Percentiles rank a stretch among this genome's conserved stretches.
Conservation (phyloP, 75 land plant genomes). For the Azolla pinnata region DNA sequence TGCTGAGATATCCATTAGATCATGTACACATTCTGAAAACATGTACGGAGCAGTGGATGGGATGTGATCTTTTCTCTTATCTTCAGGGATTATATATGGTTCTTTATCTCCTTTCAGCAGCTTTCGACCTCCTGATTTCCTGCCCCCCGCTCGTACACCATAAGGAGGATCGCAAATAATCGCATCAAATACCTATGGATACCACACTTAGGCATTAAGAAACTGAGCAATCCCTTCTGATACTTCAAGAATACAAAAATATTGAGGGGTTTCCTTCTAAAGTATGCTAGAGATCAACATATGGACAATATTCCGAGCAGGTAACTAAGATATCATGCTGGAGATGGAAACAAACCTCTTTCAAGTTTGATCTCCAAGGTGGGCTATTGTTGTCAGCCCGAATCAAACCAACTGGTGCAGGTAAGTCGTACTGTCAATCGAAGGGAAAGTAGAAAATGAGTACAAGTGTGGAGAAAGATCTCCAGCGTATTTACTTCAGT, state of each 20-base stretch:
- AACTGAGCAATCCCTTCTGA: background rate
- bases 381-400: slow-evolving; percentile 93
- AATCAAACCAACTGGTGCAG: slow-evolving; percentile 57
- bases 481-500: background rate
- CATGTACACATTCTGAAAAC: slow-evolving; percentile 85
- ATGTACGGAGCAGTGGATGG: slow-evolving; percentile 93
- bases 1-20: slow-evolving; percentile 84
- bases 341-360: slow-evolving; percentile 46
- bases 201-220: background rate
- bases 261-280: no score
- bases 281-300: no score
- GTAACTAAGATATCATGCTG: background rate
- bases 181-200: slow-evolving; percentile 71
- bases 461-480: background rate
- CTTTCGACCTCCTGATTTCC: slow-evolving; percentile 94
- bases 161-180: slow-evolving; percentile 98
- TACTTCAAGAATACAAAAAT: no score
- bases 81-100: slow-evolving; percentile 90
- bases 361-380: slow-evolving; percentile 73
- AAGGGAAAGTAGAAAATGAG: slow-evolving; percentile 3
- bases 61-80: slow-evolving; percentile 76
- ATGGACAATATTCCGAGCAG: no score
- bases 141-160: slow-evolving; percentile 97
- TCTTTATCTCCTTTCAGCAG: slow-evolving; percentile 57
- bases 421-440: slow-evolving; percentile 65